Evolutionary conservation across 1,284 basidiomycete genomes (phyloP).

Genomic region (Tetrapyrgos nigripes): DNA sequence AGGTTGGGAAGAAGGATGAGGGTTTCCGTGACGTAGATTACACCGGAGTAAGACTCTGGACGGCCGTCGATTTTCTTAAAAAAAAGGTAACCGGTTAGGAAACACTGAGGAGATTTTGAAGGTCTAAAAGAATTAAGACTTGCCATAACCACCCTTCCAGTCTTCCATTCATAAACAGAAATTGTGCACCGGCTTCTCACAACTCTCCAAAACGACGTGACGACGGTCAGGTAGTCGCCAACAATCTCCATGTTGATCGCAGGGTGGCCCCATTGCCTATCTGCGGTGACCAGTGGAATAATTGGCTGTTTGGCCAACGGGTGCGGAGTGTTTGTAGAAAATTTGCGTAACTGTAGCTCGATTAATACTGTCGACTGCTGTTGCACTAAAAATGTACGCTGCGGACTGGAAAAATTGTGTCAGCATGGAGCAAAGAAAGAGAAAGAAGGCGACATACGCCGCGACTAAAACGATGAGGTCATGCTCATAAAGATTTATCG

Average conservation of each 20-base stretch:
- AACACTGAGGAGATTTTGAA: conserved; percentile 1
- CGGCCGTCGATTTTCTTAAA: conserved; percentile 31
- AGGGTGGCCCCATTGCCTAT: conserved; percentile 28
- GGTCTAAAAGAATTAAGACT: conserved; percentile 20
- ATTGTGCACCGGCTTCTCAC: conserved; percentile 34
- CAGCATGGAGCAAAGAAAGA: background rate
- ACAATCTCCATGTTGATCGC: conserved; percentile 54
- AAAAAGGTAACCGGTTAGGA: background rate
- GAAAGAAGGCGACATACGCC: conserved; percentile 32
- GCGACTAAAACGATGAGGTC: conserved; percentile 52
- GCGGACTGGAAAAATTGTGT: background rate
- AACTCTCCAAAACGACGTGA: conserved; percentile 37
- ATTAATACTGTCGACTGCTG: conserved; percentile 10
- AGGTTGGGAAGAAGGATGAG: conserved; percentile 50
- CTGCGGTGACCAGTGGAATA: conserved; percentile 34
- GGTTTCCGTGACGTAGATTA: conserved; percentile 47
- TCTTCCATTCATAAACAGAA: conserved; percentile 51
- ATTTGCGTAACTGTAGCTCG: conserved; percentile 41
- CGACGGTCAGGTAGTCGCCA: conserved; percentile 50
- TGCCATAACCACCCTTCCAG: conserved; percentile 42
- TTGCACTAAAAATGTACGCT: background rate
- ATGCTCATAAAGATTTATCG: conserved; percentile 52
- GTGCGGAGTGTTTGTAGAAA: conserved; percentile 49
- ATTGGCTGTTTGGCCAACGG: conserved; percentile 43
- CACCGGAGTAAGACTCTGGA: conserved; percentile 41